phyloP scores from a whole-genome alignment of 2,329 filamentous ascomycete genomes.

The Ceratocystiopsis sp. region DNA sequence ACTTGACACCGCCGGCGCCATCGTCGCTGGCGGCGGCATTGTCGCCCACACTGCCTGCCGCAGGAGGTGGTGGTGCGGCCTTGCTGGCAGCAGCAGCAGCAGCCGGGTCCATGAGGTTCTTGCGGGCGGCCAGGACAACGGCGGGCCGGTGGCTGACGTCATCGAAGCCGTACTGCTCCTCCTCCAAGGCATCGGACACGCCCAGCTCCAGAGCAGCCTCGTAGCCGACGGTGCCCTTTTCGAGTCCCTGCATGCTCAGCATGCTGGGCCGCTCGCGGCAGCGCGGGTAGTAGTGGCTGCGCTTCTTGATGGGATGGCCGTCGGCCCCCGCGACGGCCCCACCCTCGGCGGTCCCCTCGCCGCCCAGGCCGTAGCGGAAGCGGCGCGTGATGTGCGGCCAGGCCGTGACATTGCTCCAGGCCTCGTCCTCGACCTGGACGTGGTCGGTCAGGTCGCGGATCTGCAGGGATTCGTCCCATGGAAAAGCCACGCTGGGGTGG shows the following conservation, averaged over 20 bases:
- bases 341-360: conserved; percentile 12
- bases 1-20: conserved; percentile 27
- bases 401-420: conserved; percentile 46
- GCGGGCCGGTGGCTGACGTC: conserved; percentile 35
- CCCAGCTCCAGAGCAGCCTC: conserved; percentile 49
- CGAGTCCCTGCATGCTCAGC: conserved; percentile 54
- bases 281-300: conserved; percentile 40
- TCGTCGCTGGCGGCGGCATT: conserved; percentile 1
- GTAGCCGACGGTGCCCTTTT: conserved; percentile 55
- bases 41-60: background rate
- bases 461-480: conserved; percentile 45
- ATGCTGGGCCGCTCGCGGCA: conserved; percentile 50
- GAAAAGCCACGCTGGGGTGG: conserved; percentile 47
- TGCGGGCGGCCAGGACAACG: conserved; percentile 38
- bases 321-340: background rate
- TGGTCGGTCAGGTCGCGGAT: conserved; percentile 50
- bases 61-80: background rate
- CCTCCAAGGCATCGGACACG: conserved; percentile 46
- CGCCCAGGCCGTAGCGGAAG: background rate
- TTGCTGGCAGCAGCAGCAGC: background rate
- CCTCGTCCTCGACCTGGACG: conserved; percentile 42
- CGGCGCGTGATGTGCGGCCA: conserved; percentile 42
- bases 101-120: conserved; percentile 32
- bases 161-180: conserved; percentile 43
- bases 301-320: conserved; percentile 17